Evolutionary conservation across 2,329 filamentous ascomycete species (phyloP).

Genomic region (Mycocentrospora acerina): DNA sequence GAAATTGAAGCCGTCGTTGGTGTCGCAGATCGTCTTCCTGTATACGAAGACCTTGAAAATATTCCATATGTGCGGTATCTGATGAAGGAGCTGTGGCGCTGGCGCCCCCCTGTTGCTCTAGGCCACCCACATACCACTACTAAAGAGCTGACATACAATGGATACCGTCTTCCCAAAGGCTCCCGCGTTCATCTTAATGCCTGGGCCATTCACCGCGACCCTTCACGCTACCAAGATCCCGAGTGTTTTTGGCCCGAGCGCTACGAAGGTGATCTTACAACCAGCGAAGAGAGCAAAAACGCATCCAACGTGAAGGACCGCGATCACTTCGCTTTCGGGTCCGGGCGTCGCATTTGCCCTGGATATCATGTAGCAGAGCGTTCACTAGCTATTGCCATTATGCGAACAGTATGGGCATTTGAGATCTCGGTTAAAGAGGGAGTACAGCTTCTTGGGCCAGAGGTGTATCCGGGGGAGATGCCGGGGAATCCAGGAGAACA

Average conservation of each 20-base stretch:
- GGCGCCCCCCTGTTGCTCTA: slow-evolving; percentile 57
- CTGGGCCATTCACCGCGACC: slow-evolving; percentile 54
- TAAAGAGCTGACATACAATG: slow-evolving; percentile 48
- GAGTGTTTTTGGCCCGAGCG: slow-evolving; percentile 46
- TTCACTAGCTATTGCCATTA: slow-evolving; percentile 25
- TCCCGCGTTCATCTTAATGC: slow-evolving; percentile 52
- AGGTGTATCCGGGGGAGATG: slow-evolving; percentile 7
- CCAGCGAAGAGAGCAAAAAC: slow-evolving; percentile 6
- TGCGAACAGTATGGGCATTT: slow-evolving; percentile 33
- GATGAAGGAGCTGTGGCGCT: slow-evolving; percentile 59
- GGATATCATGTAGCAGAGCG: slow-evolving; percentile 34
- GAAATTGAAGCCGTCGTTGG: slow-evolving; percentile 47
- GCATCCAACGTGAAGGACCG: slow-evolving; percentile 6
- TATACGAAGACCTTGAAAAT: slow-evolving; percentile 21
- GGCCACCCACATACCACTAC: slow-evolving; percentile 49
- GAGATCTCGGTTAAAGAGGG: slow-evolving; percentile 12
- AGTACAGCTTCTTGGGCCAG: slow-evolving; percentile 1
- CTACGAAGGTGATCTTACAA: slow-evolving; percentile 31
- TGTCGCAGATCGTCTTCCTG: slow-evolving; percentile 39
- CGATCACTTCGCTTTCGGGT: slow-evolving; percentile 39
- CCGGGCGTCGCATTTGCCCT: slow-evolving; percentile 36
- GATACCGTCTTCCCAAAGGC: slow-evolving; percentile 51
- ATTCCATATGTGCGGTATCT: slow-evolving; percentile 58
- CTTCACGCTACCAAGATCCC: slow-evolving; percentile 42
- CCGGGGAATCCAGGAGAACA: slow-evolving; percentile 10